Evolutionary conservation across 495 filamentous ascomycete genomes (phyloP), one percentile per base, ranked within the genome.

Genomic region (Aspergillus cristatus): DNA sequence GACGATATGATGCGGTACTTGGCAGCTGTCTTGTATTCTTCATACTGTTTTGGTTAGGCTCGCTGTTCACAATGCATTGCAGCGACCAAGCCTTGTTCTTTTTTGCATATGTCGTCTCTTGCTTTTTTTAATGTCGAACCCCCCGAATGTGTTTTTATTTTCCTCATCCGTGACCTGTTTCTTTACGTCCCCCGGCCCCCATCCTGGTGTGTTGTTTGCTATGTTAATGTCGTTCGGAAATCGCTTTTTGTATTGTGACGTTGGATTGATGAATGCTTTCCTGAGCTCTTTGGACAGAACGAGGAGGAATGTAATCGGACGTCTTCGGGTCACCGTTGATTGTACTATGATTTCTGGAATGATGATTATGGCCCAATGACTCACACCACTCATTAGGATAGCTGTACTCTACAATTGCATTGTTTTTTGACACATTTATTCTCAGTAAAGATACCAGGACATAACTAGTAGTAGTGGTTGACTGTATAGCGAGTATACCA

Each of bases 141-240:
- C 46, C 37, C 33, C 45, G 42, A 45, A 34, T 58, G 55, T 58
- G 47, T 54, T 60, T 53, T 53, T 54, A 46, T 51, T 33, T 39
- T 33, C 38, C 31, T 28, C 41, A 14, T 32, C 20, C 43, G 34
- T 34, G 37, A 26, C 43, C 46, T 42, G n/a, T 34, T 31, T 38
- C 14, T 33, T 18, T 48, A 37, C 28, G 41, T 47, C 22, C 29
- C 33, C 39, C 14, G 26, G 18, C 24, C 41, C 37, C 37, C 47
- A 40, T 42, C 50, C 30, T 37, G 18, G 32, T 32, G 34, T 43
- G 34, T n/a, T n/a, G n/a, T n/a, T n/a, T n/a, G n/a, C n/a, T n/a
- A 42, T 41, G 37, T 46, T 43, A 11, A 34, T 35, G 32, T 25
- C 39, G 35, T 37, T 13, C 28, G 37, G 32, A 32, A 13, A 37